Percentiles rank a stretch among this genome's conserved stretches.
Evolutionary conservation across 2,329 filamentous ascomycete species (phyloP).

Genomic region (Penicillium sp.): DNA sequence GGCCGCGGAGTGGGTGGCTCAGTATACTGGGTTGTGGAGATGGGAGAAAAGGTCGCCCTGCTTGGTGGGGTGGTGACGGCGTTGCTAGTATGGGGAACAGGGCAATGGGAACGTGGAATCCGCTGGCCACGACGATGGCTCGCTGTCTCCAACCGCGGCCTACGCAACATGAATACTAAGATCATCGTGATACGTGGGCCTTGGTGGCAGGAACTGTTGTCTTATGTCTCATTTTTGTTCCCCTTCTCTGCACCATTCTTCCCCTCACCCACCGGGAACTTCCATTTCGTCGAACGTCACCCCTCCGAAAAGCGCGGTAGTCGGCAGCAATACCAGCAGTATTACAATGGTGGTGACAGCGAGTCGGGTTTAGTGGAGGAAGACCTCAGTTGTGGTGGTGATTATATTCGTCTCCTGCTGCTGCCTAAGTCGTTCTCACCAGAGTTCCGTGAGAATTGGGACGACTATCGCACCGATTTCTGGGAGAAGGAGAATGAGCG

Average conservation of each 20-base stretch:
- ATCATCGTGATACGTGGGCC: slow-evolving; percentile 82
- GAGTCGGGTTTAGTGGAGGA: slow-evolving; percentile 72
- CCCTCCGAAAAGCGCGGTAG: slow-evolving; percentile 40
- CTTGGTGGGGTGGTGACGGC: slow-evolving; percentile 87
- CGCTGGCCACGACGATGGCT: slow-evolving; percentile 94
- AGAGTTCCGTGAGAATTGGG: slow-evolving; percentile 95
- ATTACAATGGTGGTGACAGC: slow-evolving; percentile 59
- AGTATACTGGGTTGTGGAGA: slow-evolving; percentile 95
- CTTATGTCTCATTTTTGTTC: slow-evolving; percentile 72
- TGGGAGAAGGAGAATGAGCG: slow-evolving; percentile 97
- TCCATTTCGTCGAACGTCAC: slow-evolving; percentile 71
- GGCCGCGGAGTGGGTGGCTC: slow-evolving; percentile 86
- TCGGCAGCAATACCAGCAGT: slow-evolving; percentile 36
- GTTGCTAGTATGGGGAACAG: slow-evolving; percentile 87
- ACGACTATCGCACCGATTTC: slow-evolving; percentile 88
- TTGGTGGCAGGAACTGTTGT: slow-evolving; percentile 76
- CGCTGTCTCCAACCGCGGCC: slow-evolving; percentile 80
- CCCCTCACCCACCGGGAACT: slow-evolving; percentile 64
- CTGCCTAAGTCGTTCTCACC: slow-evolving; percentile 94
- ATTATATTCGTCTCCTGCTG: slow-evolving; percentile 86
- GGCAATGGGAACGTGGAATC: slow-evolving; percentile 93
- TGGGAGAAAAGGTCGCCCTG: slow-evolving; percentile 84
- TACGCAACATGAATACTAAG: slow-evolving; percentile 93
- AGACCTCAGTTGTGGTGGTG: slow-evolving; percentile 84
- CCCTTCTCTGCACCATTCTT: slow-evolving; percentile 70